Evolutionary conservation across 179 eudicot species (phyloP).

Genomic region (Vitellaria paradoxa): DNA sequence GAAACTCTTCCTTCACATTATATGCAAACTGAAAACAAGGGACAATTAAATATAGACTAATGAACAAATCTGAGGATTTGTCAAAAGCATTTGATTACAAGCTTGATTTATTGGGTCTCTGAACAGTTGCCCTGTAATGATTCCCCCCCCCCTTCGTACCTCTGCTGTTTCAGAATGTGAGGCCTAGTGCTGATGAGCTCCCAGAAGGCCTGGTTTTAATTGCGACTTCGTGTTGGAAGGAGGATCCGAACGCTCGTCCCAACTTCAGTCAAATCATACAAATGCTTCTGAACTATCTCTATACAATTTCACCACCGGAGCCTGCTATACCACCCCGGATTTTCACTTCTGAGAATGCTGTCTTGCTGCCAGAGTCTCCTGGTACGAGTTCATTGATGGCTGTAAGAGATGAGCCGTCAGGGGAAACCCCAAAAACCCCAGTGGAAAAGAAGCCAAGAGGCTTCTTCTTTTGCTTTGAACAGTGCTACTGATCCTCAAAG

Average conservation of each 20-base stretch:
- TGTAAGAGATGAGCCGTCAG: conserved; percentile 35
- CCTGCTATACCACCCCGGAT: conserved; percentile 59
- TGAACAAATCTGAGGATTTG: too few relatives aligned
- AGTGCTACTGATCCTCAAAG: conserved; percentile 36
- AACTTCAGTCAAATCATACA: conserved; percentile 86
- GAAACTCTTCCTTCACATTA: too few relatives aligned
- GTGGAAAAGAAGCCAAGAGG: conserved; percentile 55
- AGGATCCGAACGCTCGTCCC: conserved; percentile 84
- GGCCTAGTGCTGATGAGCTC: conserved; percentile 87
- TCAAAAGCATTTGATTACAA: too few relatives aligned
- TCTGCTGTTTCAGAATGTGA: conserved; percentile 46
- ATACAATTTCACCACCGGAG: conserved; percentile 51
- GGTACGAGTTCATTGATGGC: conserved; percentile 87
- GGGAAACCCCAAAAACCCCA: conserved; percentile 39
- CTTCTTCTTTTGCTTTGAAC: conserved; percentile 64
- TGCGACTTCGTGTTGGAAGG: conserved; percentile 89
- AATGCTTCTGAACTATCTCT: conserved; percentile 68
- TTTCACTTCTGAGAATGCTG: conserved; percentile 57
- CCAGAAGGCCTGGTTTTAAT: conserved; percentile 81
- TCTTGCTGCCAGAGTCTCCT: conserved; percentile 80
- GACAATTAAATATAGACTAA: too few relatives aligned
- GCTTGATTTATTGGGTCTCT: too few relatives aligned
- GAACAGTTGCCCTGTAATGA: too few relatives aligned
- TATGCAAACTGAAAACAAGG: too few relatives aligned
- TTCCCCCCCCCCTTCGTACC: too few relatives aligned